Percentiles rank a stretch among this genome's conserved stretches.
phyloP scores from a whole-genome alignment of 164 flowering plant genomes.

The Berberis vulgaris region DNA sequence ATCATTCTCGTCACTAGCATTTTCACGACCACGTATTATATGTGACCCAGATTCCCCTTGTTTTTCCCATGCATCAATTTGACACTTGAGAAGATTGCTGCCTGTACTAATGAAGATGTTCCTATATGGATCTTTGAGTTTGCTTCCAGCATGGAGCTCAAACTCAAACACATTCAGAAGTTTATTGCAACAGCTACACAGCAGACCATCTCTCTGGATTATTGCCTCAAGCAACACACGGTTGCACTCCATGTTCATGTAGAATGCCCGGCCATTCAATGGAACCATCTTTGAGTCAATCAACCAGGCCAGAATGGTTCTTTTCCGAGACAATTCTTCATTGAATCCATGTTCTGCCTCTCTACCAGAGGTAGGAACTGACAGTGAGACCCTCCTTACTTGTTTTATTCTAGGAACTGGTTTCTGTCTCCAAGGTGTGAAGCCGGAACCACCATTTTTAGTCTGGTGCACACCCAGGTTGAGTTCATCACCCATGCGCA shows the following conservation, averaged over 20 bases:
- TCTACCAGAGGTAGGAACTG: neutral
- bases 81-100: slow-evolving; percentile 8
- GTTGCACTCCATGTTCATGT: neutral
- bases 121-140: slow-evolving; percentile 42
- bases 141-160: slow-evolving; percentile 77
- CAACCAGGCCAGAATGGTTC: slow-evolving; percentile 4
- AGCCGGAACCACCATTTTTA: no score
- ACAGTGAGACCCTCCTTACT: neutral
- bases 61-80: neutral
- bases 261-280: neutral
- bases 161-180: slow-evolving; percentile 57
- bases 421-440: no score
- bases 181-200: slow-evolving; percentile 63
- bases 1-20: slow-evolving; percentile 2
- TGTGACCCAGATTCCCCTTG: neutral
- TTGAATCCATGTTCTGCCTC: neutral
- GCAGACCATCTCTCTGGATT: slow-evolving; percentile 56
- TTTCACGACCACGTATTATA: neutral
- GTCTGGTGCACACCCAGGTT: no score
- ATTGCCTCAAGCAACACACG: slow-evolving; percentile 52
- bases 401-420: neutral
- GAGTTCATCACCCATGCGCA: neutral
- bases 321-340: neutral
- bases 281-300: slow-evolving; percentile 1
- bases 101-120: slow-evolving; percentile 81